Percentiles rank a stretch among this genome's conserved stretches.
Conservation (phyloP, 2,329 filamentous ascomycete genomes). For the Pyrenophora seminiperda region DNA sequence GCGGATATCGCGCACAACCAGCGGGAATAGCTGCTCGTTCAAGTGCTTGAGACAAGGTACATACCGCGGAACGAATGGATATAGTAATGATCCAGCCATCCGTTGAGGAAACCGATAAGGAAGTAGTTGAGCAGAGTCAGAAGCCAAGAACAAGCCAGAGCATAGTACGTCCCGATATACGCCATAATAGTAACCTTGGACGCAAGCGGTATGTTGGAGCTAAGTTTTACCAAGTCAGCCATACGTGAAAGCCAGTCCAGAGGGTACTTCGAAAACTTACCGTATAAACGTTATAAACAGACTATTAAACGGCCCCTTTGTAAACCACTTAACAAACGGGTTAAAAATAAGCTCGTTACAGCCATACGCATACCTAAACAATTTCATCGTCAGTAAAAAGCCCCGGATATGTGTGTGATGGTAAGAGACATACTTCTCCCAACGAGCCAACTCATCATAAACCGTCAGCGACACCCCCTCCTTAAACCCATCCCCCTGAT, state of each 20-base stretch:
- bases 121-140: slow-evolving; percentile 73
- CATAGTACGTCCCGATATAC: slow-evolving; percentile 74
- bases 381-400: slow-evolving; percentile 2
- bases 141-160: slow-evolving; percentile 70
- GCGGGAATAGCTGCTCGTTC: too few relatives aligned
- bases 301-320: slow-evolving; percentile 66
- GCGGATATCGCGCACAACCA: too few relatives aligned
- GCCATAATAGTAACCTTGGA: slow-evolving; percentile 74
- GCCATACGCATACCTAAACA: slow-evolving; percentile 63
- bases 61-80: slow-evolving; percentile 68
- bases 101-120: slow-evolving; percentile 72
- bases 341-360: slow-evolving; percentile 74
- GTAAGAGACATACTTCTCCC: slow-evolving; percentile 61
- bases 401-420: background rate
- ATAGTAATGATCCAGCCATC: slow-evolving; percentile 79
- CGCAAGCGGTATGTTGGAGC: slow-evolving; percentile 64
- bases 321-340: slow-evolving; percentile 66
- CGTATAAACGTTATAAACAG: slow-evolving; percentile 66
- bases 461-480: slow-evolving; percentile 75
- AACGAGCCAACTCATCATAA: slow-evolving; percentile 72
- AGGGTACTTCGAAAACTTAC: background rate
- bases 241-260: background rate
- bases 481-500: slow-evolving; percentile 72
- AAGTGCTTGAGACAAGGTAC: background rate
- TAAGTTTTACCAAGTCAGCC: background rate